phyloP scores from a whole-genome alignment of 2,329 filamentous ascomycete species.

The Xylariaceae sp. region DNA sequence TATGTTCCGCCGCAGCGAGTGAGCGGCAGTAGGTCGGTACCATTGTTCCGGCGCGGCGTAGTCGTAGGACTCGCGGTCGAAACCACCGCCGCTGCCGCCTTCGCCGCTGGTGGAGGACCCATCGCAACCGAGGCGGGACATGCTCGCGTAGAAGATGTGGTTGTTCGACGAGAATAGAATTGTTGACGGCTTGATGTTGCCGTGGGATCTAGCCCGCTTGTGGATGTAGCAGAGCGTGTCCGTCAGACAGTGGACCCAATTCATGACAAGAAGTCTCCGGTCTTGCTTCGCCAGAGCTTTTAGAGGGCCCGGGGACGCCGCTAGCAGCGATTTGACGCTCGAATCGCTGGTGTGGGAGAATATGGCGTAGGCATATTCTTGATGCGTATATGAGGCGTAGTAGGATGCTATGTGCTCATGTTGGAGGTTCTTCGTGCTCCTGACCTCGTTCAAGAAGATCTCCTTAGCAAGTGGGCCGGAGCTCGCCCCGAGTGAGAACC shows the following conservation, averaged over 20 bases:
- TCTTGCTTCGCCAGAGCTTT: conserved; percentile 59
- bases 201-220: conserved; percentile 58
- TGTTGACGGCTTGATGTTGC: conserved; percentile 67
- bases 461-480: conserved; percentile 43
- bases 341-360: conserved; percentile 64
- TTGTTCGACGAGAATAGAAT: conserved; percentile 64
- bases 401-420: conserved; percentile 69
- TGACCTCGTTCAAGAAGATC: conserved; percentile 59
- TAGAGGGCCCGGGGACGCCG: conserved; percentile 57
- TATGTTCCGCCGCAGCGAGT: conserved; percentile 26
- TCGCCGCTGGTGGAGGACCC: conserved; percentile 40
- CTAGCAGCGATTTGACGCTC: conserved; percentile 63
- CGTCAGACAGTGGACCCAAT: conserved; percentile 71
- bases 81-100: conserved; percentile 41
- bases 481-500: conserved; percentile 48
- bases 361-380: conserved; percentile 60
- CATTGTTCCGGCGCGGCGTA: conserved; percentile 69
- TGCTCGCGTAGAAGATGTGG: conserved; percentile 64
- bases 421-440: conserved; percentile 53
- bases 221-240: conserved; percentile 68
- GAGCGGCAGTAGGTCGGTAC: conserved; percentile 40
- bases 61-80: conserved; percentile 67
- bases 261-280: conserved; percentile 57
- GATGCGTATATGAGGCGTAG: conserved; percentile 66
- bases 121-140: conserved; percentile 45